Base-by-base conservation (phyloP, 768 basidiomycete genomes). In the Amanita exitialis region DNA sequence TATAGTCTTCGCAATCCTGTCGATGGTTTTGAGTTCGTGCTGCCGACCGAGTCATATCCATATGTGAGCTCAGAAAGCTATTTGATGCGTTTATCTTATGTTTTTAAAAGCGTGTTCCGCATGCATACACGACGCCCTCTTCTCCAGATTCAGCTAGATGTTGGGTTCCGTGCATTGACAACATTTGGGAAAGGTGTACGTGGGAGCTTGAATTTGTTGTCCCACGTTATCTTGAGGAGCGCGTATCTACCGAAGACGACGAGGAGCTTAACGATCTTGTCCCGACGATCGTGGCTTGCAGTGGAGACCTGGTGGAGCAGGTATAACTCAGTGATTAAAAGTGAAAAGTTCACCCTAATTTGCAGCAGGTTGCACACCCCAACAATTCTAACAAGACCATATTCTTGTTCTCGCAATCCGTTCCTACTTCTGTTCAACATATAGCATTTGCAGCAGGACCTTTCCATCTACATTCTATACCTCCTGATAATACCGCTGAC, bases 191-290 rank as follows among this genome's bases (percentile, higher is more conserved):
- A 66, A 85, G 90, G 59, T 96, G 90, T 58, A 94, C 95, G 6
- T 99, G 96, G 96, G 96, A 99, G 61, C 86, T 98, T 52, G 91
- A 97, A 65, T 90, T 96, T 64, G 81, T 96, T 46, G 94, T 96
- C 30, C 93, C 94, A 45, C 75, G 84, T 56, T 84, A 81, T 60
- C 69, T 90, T 12, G 84, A 90, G 62, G 86, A 86, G 54, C 72
- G 69, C 9, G 74, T 77, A 32, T 28, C 55, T 53, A 63, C 45
- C 48, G 69, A 62, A 34, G 69, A 74, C 50, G 72, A 77, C 8
- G 74, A 74, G 32, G 84, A 83, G 45, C 66, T 66, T 7, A 72
- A 69, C 21, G 83, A 80, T 46, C 75, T 81, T 21, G 77, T 69
- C 56, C 91, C 89, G 2, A 90, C 94, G 0, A 71, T 93, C 38